Conservation (phyloP, 768 basidiomycete species). For the Hericium coralloides region DNA sequence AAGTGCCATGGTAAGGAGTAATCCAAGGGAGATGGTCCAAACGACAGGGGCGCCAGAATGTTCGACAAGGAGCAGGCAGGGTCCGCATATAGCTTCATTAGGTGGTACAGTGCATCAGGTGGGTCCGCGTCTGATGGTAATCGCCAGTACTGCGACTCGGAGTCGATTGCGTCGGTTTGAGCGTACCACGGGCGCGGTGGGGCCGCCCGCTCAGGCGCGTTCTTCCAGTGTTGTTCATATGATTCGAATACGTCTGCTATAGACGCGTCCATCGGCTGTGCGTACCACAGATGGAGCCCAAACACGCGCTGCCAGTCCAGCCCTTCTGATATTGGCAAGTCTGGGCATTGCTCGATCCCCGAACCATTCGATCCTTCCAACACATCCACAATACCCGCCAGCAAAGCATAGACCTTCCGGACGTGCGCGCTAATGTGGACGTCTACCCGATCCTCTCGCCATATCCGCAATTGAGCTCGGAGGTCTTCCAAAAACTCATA, state of each 20-base stretch:
- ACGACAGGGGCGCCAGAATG: slow-evolving; percentile 64
- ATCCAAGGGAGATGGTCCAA: slow-evolving; percentile 67
- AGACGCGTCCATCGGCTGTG: slow-evolving; percentile 58
- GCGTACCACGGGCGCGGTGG: slow-evolving; percentile 53
- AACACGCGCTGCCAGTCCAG: slow-evolving; percentile 94
- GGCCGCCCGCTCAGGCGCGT: slow-evolving; percentile 33
- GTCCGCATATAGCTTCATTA: slow-evolving; percentile 73
- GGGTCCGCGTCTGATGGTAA: slow-evolving; percentile 34
- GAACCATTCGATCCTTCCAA: slow-evolving; percentile 45
- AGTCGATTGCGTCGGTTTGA: slow-evolving; percentile 20
- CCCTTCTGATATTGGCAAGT: slow-evolving; percentile 56
- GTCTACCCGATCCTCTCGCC: slow-evolving; percentile 73
- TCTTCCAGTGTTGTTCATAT: slow-evolving; percentile 40
- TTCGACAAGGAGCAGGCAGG: slow-evolving; percentile 61
- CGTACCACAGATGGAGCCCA: slow-evolving; percentile 88
- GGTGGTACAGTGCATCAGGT: slow-evolving; percentile 69
- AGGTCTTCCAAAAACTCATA: slow-evolving; percentile 66
- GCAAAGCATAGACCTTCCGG: slow-evolving; percentile 73
- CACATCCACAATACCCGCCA: slow-evolving; percentile 66
- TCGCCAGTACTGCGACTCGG: slow-evolving; percentile 27
- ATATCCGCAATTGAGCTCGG: slow-evolving; percentile 65
- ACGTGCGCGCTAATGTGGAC: slow-evolving; percentile 56
- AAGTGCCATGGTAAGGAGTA: slow-evolving; percentile 88
- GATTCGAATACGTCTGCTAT: slow-evolving; percentile 59
- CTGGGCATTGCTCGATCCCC: slow-evolving; percentile 42